Conservation (phyloP, 164 flowering plant species). For the Cinnamomum chago region DNA sequence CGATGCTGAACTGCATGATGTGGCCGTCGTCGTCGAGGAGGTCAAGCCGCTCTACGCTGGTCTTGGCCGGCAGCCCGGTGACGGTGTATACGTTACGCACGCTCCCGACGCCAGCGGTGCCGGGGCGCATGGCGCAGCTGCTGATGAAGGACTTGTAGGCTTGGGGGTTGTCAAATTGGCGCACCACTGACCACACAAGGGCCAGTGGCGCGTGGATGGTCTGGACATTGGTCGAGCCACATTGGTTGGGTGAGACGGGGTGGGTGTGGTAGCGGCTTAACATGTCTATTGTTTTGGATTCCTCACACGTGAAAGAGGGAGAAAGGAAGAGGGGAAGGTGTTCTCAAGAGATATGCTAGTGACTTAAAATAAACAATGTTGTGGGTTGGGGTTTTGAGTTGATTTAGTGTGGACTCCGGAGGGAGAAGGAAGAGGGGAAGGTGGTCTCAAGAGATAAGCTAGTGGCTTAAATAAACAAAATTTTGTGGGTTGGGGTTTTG, state of each 20-base stretch:
- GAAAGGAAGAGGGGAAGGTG: background rate
- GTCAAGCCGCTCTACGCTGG: conserved; percentile 37
- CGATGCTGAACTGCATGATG: conserved; percentile 24
- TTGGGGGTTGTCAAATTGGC: conserved; percentile 37
- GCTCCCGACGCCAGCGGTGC: conserved; percentile 23
- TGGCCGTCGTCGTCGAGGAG: conserved; percentile 35
- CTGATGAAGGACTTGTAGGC: conserved; percentile 39
- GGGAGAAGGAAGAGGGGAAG: background rate
- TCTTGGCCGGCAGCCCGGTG: conserved; percentile 32
- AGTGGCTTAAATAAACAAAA: background rate
- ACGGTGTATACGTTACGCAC: conserved; percentile 26
- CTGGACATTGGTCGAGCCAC: conserved; percentile 28
- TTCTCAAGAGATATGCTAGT: too few relatives aligned
- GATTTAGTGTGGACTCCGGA: too few relatives aligned
- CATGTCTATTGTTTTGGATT: conserved; percentile 3
- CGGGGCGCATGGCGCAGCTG: conserved; percentile 23
- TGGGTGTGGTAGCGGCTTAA: conserved; percentile 21
- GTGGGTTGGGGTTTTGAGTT: background rate
- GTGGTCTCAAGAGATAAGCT: background rate
- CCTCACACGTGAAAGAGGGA: background rate
- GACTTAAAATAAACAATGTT: background rate
- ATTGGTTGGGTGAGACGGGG: conserved; percentile 20
- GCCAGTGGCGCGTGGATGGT: conserved; percentile 30
- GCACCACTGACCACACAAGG: conserved; percentile 43
- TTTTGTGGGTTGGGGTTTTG: background rate